Base-by-base conservation (phyloP, 768 basidiomycete genomes). In the Cyclocybe cylindracea region DNA sequence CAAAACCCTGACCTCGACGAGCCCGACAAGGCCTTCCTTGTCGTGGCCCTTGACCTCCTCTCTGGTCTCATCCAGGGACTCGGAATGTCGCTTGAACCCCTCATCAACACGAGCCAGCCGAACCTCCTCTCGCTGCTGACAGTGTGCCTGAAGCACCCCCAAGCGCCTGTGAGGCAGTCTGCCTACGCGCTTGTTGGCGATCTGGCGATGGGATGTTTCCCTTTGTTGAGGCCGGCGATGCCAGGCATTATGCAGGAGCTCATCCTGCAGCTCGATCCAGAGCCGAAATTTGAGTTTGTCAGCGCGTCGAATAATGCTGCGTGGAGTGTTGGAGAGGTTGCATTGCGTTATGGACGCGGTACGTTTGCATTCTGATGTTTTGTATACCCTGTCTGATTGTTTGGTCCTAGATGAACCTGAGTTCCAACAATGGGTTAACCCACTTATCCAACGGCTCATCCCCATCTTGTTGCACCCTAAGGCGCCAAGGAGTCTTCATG, bases 271-370 rank as follows among this genome's bases (percentile, higher is more conserved):
- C 88, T 99, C 46, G 90, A 94, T 55, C 89, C 91, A 4, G 91
- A 96, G 63, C 97, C 96, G 1, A 91, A 92, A 61, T 79, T 89
- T 32, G 95, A 98, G 68, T 94, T 94, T 63, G 85, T 98, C 56
- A 95, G 93, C 59, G 97, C 96, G 5, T 95, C 93, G 68, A 99
- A 99, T 71, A 99, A 99, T 65, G 97, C 97, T 8, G 96, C 96
- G 1, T 99, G 97, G 97, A 94, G 94, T n/a, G 94, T 97, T 29
- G 97, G 97, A 39, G 97, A 99, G 70, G 93, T 99, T 32, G 93
- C 97, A 7, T 72, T 99, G 55, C 91, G 94, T 42, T 94, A 91
- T 65, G 91, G 93, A 46, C 77, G 84, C 58, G 87, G 91, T 89
- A 64, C 50, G 80, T 66, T 10, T 48, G 47, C 47, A 59, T 4